Base-by-base conservation (phyloP, 176 grass and related monocot species). In the Puya raimondii region DNA sequence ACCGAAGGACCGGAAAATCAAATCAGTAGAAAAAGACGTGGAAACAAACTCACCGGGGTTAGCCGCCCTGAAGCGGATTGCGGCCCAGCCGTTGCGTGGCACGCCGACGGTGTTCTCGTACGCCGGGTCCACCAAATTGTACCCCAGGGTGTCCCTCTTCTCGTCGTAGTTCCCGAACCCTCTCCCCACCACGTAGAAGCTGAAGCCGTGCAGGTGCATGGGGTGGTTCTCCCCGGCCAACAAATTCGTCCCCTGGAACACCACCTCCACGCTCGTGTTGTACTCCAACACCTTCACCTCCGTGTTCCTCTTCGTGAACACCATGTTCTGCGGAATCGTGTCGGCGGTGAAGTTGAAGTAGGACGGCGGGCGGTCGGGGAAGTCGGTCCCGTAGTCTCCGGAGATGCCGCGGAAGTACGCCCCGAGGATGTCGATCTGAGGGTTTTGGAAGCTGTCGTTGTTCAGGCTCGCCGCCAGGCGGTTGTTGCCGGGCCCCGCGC, bases 71-170 rank as follows among this genome's bases (percentile, higher is more conserved):
- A 93, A 93, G 3, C 86, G 80, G 33, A 93, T 86, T 50, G 83
- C 90, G 9, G 82, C 86, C 78, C 86, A 94, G 0, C 91, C 86
- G 63, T 66, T 85, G 2, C 74, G 51, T 11, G 90, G 83, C 53
- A 93, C 85, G 58, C 76, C 80, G 48, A 89, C 71, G 23, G 90
- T 93, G 80, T 93, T 93, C 15, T 78, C 50, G 68, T 90, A 80
- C 58, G 88, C 68, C 49, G 91, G 91, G 78, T 94, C 91, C 54
- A 94, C 78, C 51, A 94, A 85, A 71, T 94, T 94, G 78, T 73
- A 94, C 14, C 61, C 78, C 50, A 84, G 65, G 1, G 74, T 81
- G 47, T 86, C 80, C 1, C 79, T 87, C 1, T 0, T 18, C 2
- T 79, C 68, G 72, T 90, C 67, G 58, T 87, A 94, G 75, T 94